Evolutionary conservation across 1,284 basidiomycete genomes (phyloP).

Genomic region (Anthracocystis walkeri): DNA sequence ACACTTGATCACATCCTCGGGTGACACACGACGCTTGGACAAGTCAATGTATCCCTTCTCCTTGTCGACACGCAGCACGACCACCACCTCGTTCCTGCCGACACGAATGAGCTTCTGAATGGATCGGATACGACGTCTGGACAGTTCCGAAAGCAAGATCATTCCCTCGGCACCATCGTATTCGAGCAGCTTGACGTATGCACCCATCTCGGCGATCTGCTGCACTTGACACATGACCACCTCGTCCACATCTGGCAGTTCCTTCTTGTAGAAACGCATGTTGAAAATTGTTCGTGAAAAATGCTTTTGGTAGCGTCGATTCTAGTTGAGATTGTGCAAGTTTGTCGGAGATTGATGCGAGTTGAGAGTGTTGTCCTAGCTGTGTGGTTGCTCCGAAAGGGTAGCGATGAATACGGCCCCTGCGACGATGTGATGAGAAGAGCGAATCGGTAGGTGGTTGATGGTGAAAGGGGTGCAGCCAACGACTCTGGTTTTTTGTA

Average conservation of each 20-base stretch:
- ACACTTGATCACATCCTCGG: constrained; percentile 97
- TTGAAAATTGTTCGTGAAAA: constrained; percentile 16
- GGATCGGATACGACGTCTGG: constrained; percentile 92
- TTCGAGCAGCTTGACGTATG: constrained; percentile 97
- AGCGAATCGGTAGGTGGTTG: constrained; percentile 2
- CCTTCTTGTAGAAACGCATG: constrained; percentile 70
- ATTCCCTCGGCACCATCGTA: constrained; percentile 99
- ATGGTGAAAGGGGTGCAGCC: constrained; percentile 2
- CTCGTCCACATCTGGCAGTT: constrained; percentile 79
- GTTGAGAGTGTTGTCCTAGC: not conserved
- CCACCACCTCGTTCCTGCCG: constrained; percentile 97
- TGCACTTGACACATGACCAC: constrained; percentile 99
- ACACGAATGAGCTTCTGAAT: constrained; percentile 99
- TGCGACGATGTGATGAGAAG: not conserved
- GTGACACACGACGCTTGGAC: constrained; percentile 98
- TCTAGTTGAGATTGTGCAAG: not conserved
- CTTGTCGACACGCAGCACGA: constrained; percentile 97
- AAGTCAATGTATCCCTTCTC: constrained; percentile 99
- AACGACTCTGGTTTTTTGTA: constrained; percentile 16
- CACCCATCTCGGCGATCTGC: constrained; percentile 99
- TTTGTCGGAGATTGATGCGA: not conserved
- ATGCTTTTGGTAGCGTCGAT: not conserved
- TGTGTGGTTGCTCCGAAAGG: no score
- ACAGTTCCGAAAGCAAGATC: constrained; percentile 97
- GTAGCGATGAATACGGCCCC: no score